These are phyloP conservation scores for Cystofilobasidium macerans DNA, from an alignment of 768 basidiomycete species.

Conservation along the genomic window DNA sequence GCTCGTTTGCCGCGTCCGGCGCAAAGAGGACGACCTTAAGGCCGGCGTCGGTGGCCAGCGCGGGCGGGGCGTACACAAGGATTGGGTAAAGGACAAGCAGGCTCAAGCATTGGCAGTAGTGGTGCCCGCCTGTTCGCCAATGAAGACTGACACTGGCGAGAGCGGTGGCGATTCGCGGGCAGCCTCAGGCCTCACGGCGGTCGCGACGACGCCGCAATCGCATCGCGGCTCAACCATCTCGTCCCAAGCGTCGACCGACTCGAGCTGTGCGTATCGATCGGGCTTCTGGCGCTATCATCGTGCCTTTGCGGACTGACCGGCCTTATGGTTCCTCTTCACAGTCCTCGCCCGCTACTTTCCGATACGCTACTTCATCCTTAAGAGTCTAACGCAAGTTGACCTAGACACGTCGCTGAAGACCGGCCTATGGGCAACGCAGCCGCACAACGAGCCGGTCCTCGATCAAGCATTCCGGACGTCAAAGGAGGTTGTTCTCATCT, in stretches of 20 bases:
- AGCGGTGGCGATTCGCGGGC: slow-evolving; percentile 14
- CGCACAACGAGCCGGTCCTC: slow-evolving; percentile 60
- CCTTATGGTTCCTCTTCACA: neutral
- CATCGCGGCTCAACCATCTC: slow-evolving; percentile 36
- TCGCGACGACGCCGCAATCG: slow-evolving; percentile 9
- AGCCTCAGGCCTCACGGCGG: neutral
- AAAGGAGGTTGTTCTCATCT: slow-evolving; percentile 75
- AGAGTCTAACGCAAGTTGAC: slow-evolving; percentile 29
- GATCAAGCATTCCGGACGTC: slow-evolving; percentile 90
- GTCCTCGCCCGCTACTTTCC: slow-evolving; percentile 66
- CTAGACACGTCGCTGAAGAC: slow-evolving; percentile 45
- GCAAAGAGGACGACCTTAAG: slow-evolving; percentile 69
- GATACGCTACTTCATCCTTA: slow-evolving; percentile 69
- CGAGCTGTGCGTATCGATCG: slow-evolving; percentile 43
- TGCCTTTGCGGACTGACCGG: neutral
- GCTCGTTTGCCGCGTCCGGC: slow-evolving; percentile 71
- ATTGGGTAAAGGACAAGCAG: slow-evolving; percentile 60
- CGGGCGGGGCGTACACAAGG: slow-evolving; percentile 67
- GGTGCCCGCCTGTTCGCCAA: no score
- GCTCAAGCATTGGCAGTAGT: slow-evolving; percentile 35
- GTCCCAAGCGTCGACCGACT: slow-evolving; percentile 70
- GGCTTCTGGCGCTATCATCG: neutral
- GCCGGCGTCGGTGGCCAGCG: slow-evolving; percentile 88
- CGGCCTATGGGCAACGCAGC: slow-evolving; percentile 84
- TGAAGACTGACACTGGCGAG: neutral